Percentiles rank a stretch among this genome's conserved stretches.
phyloP scores from a whole-genome alignment of 495 filamentous ascomycete species.

The Penicillium daleae region DNA sequence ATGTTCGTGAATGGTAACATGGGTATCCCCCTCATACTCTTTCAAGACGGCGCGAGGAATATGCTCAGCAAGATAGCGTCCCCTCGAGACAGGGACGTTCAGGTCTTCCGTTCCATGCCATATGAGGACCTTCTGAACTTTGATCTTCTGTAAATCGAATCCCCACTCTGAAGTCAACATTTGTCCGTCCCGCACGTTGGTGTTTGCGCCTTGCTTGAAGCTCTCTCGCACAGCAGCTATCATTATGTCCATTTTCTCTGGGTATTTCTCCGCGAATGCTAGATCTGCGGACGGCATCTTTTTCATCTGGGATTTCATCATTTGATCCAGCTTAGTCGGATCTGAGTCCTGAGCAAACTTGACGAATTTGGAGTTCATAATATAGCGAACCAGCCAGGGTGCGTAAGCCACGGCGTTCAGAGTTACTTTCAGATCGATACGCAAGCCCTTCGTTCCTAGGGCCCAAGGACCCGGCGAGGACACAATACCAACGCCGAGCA shows the following conservation, averaged over 20 bases:
- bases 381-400: slow-evolving; percentile 10
- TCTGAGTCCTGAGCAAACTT: not conserved
- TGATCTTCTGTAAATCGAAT: slow-evolving; percentile 7
- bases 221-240: slow-evolving; percentile 1
- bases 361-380: not conserved
- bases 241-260: slow-evolving; percentile 4
- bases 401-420: slow-evolving; percentile 6
- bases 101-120: slow-evolving; percentile 14
- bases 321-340: not conserved
- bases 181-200: slow-evolving; percentile 7
- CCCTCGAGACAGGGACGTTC: slow-evolving; percentile 6
- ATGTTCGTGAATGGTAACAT: slow-evolving; percentile 10
- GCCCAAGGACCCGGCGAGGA: slow-evolving; percentile 9
- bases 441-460: not conserved
- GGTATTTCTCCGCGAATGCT: slow-evolving; percentile 2
- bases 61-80: slow-evolving; percentile 8
- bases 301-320: slow-evolving; percentile 6
- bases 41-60: slow-evolving; percentile 8
- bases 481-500: slow-evolving; percentile 13
- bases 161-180: slow-evolving; percentile 16
- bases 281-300: slow-evolving; percentile 4
- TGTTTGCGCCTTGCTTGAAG: slow-evolving; percentile 4
- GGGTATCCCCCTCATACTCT: slow-evolving; percentile 8
- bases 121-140: not conserved
- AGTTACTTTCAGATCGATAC: not conserved